Evolutionary conservation across 2,329 filamentous ascomycete species (phyloP), one percentile per base, ranked within the genome.

Genomic region (Diaporthe humulicola): DNA sequence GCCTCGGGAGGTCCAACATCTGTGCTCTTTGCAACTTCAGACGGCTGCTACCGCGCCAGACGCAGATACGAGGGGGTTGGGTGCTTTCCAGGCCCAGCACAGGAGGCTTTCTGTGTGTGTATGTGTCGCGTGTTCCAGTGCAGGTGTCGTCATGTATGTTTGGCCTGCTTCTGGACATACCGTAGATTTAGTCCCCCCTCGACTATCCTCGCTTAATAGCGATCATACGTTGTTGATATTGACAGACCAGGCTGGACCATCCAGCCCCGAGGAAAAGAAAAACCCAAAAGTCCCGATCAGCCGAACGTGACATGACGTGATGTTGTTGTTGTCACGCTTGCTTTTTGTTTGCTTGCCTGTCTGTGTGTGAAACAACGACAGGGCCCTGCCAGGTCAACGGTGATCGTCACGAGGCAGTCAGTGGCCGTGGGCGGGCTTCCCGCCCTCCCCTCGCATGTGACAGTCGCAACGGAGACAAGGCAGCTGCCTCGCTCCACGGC

Each of bases 41-140:
- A 66, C 48, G 58, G 40, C 67, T 57, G 36, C 58, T 58, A 60
- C 60, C 69, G 69, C 69, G 45, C 58, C 45, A 64, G 45, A 50
- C 48, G 73, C 60, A 75, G 54, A 71, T 75, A 73, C 60, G 70
- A 73, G 70, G 33, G 61, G 22, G 45, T 25, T 50, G 45, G 30
- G n/a, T 56, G 38, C 38, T 36, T n/a, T n/a, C 40, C 50, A 66
- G 57, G 45, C 33, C 42, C 54, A 36, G 22, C 9, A 22, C 57
- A n/a, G 48, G 22, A 50, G 28, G 30, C 70, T 61, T 22, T 10
- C 3, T 28, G 22, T 48, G 38, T 66, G 28, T 25, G 4, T 40
- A 22, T 67, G 61, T 67, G 61, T 61, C 36, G 56, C 50, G n/a
- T 61, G n/a, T 42, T 45, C 70, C 50, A 36, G 45, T 19, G 25